Percentiles rank a stretch among this genome's conserved stretches.
These are phyloP conservation scores for Boletus insuetus DNA, from an alignment of 768 basidiomycete genomes.

Conservation along the genomic window DNA sequence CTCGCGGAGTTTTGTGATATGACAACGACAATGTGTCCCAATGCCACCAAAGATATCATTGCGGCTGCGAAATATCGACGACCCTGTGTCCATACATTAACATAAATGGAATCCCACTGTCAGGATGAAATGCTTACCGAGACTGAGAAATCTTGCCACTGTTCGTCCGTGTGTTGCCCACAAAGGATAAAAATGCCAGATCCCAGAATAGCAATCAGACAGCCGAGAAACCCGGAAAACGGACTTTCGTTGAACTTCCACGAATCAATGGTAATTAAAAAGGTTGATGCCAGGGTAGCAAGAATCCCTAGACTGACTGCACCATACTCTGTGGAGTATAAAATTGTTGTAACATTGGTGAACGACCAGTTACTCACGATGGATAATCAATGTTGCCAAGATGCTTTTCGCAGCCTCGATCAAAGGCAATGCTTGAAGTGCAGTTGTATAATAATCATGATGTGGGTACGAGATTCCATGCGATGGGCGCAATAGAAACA, in stretches of 20 bases:
- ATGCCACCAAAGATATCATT: not conserved
- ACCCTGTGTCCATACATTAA: not conserved
- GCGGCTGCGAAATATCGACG: slow-evolving; percentile 5
- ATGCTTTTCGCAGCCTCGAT: slow-evolving; percentile 20
- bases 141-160: slow-evolving; percentile 6
- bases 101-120: not conserved
- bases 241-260: slow-evolving; percentile 5
- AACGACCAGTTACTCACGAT: slow-evolving; percentile 16
- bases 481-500: slow-evolving; percentile 11
- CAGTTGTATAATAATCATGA: slow-evolving; percentile 5
- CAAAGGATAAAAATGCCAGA: not conserved
- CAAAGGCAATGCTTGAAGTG: slow-evolving; percentile 10
- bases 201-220: slow-evolving; percentile 17
- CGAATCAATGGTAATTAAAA: slow-evolving; percentile 8
- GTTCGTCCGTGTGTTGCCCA: not conserved
- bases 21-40: slow-evolving; percentile 7
- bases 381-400: slow-evolving; percentile 19
- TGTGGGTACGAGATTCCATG: slow-evolving; percentile 2
- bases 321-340: slow-evolving; percentile 28
- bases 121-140: slow-evolving; percentile 9
- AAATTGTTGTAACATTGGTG: not conserved
- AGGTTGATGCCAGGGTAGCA: slow-evolving; percentile 2
- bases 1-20: not conserved
- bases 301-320: slow-evolving; percentile 25
- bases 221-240: slow-evolving; percentile 15